Evolutionary conservation across 345 rosid species (phyloP).

Genomic region (Citrus glauca): DNA sequence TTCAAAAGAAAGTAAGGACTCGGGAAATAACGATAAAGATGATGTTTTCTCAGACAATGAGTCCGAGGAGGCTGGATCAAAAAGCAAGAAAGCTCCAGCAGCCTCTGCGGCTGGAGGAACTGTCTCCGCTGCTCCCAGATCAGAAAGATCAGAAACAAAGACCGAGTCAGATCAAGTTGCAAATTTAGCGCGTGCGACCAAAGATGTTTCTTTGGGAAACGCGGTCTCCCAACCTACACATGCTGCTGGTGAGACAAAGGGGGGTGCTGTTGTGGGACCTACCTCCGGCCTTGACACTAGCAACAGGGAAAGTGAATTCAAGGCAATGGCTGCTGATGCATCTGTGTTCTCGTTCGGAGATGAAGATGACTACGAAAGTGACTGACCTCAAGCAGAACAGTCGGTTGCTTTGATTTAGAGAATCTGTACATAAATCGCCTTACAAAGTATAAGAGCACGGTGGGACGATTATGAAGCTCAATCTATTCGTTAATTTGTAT

Average conservation of each 20-base stretch:
- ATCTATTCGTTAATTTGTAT: conserved; percentile 21
- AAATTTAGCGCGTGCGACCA: conserved; percentile 37
- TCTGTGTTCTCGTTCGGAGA: conserved; percentile 77
- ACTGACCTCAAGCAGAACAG: conserved; percentile 23
- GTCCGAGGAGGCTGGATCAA: conserved; percentile 39
- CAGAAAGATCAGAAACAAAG: conserved; percentile 28
- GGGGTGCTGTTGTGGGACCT: conserved; percentile 15
- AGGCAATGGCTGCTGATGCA: conserved; percentile 87
- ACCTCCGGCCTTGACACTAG: conserved; percentile 18
- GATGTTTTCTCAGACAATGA: conserved; percentile 80
- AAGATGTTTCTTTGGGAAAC: conserved; percentile 44
- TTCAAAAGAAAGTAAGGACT: conserved; percentile 38
- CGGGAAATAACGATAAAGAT: conserved; percentile 47
- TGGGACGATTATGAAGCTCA: background rate
- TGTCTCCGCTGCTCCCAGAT: conserved; percentile 19
- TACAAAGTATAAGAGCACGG: background rate
- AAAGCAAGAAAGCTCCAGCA: conserved; percentile 21
- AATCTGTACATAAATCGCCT: conserved; percentile 20
- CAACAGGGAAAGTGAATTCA: conserved; percentile 51
- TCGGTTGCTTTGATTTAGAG: background rate
- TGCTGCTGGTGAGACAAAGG: conserved; percentile 11
- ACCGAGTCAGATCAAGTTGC: conserved; percentile 35
- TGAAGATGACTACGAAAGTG: conserved; percentile 76
- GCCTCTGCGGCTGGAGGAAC: conserved; percentile 26
- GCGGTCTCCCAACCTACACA: conserved; percentile 19